phyloP scores from a whole-genome alignment of 2,329 filamentous ascomycete genomes.

The Pyrenophora tritici-repentis region DNA sequence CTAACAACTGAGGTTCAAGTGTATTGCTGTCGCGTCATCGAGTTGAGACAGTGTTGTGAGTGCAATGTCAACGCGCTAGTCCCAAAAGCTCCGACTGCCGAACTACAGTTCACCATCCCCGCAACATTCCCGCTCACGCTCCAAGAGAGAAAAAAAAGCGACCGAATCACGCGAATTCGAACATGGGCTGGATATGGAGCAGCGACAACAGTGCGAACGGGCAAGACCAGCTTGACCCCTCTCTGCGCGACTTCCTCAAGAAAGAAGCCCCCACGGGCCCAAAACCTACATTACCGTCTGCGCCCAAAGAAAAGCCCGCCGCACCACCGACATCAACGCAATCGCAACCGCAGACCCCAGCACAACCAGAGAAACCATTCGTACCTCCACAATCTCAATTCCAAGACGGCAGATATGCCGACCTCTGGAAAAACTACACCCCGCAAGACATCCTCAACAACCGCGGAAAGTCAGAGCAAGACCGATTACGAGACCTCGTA shows the following conservation, averaged over 20 bases:
- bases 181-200: constrained; percentile 70
- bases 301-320: constrained; percentile 34
- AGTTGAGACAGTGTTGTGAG: constrained; percentile 26
- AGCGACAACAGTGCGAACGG: constrained; percentile 49
- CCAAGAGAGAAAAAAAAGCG: constrained; percentile 3
- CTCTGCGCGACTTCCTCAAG: constrained; percentile 81
- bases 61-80: constrained; percentile 17
- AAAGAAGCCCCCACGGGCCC: constrained; percentile 80
- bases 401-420: constrained; percentile 74
- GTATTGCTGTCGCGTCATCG: constrained; percentile 21
- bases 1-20: constrained; percentile 20
- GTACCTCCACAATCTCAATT: constrained; percentile 63
- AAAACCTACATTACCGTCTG: constrained; percentile 35
- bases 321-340: constrained; percentile 17
- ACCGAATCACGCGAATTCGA: constrained; percentile 4
- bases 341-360: constrained; percentile 10
- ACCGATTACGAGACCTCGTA: constrained; percentile 78
- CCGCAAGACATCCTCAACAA: constrained; percentile 72
- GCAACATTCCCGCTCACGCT: constrained; percentile 15
- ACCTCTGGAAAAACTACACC: constrained; percentile 91
- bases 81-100: constrained; percentile 10
- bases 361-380: constrained; percentile 37
- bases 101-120: constrained; percentile 15
- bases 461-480: constrained; percentile 73
- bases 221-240: constrained; percentile 77